Conservation (phyloP, 2,329 filamentous ascomycete genomes). For the Botrytis porri region DNA sequence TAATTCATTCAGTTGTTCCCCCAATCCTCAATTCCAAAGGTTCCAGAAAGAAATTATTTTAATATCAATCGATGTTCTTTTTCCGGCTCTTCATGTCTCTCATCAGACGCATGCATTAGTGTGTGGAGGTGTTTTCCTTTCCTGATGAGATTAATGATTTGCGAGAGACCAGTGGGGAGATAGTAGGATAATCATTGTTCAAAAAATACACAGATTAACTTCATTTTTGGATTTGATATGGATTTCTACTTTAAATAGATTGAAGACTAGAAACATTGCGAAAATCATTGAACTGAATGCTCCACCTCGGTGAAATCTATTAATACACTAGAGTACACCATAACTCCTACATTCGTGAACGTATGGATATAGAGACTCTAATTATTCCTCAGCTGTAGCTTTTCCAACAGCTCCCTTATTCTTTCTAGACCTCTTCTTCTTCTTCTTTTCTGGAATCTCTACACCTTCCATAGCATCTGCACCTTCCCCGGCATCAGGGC, state of each 20-base stretch:
- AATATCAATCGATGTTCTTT: neutral
- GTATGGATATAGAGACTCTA: neutral
- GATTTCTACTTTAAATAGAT: neutral
- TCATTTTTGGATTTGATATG: neutral
- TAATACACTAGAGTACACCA: conserved; percentile 8
- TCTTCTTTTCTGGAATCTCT: conserved; percentile 45
- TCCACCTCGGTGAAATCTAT: conserved; percentile 9
- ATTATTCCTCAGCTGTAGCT: conserved; percentile 9
- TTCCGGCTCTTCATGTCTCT: conserved; percentile 6
- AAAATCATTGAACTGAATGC: neutral
- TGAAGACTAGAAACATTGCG: conserved; percentile 2
- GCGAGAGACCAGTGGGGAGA: neutral
- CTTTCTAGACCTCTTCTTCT: conserved; percentile 52
- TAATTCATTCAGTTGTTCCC: neutral
- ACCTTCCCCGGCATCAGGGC: conserved; percentile 26
- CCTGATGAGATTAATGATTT: neutral
- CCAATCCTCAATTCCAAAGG: neutral
- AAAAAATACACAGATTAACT: neutral
- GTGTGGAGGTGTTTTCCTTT: neutral
- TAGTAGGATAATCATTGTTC: neutral
- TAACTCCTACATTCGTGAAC: neutral
- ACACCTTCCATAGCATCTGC: conserved; percentile 29
- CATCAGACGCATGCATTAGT: conserved; percentile 13
- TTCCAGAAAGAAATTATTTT: conserved; percentile 12
- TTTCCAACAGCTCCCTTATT: conserved; percentile 28